phyloP scores from a whole-genome alignment of 305 asterid species.

The Lippia alba region DNA sequence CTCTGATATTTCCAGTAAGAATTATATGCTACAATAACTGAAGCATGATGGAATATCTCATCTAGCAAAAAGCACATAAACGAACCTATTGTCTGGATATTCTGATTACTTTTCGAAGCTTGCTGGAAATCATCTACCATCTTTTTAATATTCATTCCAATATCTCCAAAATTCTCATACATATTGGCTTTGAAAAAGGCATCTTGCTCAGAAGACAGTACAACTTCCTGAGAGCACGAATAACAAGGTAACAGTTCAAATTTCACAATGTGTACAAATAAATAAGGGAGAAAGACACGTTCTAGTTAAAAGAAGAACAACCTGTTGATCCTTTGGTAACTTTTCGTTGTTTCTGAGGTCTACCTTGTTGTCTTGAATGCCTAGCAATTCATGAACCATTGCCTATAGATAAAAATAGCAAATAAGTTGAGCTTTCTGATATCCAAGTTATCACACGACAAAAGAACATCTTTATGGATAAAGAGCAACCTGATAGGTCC shows the following conservation, averaged over 20 bases:
- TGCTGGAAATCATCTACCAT: constrained; percentile 98
- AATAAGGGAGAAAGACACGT: constrained; percentile 29
- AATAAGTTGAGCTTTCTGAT: constrained; percentile 26
- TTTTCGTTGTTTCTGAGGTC: constrained; percentile 76
- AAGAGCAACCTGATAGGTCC: constrained; percentile 93
- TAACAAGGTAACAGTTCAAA: constrained; percentile 30
- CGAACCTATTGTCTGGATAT: constrained; percentile 95
- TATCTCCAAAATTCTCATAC: constrained; percentile 95
- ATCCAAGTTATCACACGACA: constrained; percentile 8
- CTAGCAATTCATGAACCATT: constrained; percentile 95
- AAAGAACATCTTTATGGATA: constrained; percentile 18
- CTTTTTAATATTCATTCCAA: constrained; percentile 94
- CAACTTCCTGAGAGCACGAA: constrained; percentile 76
- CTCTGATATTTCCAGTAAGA: constrained; percentile 28
- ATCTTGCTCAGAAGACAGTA: constrained; percentile 96
- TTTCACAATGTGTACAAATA: constrained; percentile 25
- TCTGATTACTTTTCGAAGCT: constrained; percentile 95
- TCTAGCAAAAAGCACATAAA: constrained; percentile 32
- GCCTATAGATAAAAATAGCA: constrained; percentile 58
- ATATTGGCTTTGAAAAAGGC: constrained; percentile 90
- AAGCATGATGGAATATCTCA: constrained; percentile 17
- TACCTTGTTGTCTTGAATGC: constrained; percentile 94
- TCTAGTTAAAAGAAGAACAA: constrained; percentile 38
- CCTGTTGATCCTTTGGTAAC: constrained; percentile 87
- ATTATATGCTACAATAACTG: constrained; percentile 20